Conservation (phyloP, 805 yeast species). For the Suhomyces emberorum region DNA sequence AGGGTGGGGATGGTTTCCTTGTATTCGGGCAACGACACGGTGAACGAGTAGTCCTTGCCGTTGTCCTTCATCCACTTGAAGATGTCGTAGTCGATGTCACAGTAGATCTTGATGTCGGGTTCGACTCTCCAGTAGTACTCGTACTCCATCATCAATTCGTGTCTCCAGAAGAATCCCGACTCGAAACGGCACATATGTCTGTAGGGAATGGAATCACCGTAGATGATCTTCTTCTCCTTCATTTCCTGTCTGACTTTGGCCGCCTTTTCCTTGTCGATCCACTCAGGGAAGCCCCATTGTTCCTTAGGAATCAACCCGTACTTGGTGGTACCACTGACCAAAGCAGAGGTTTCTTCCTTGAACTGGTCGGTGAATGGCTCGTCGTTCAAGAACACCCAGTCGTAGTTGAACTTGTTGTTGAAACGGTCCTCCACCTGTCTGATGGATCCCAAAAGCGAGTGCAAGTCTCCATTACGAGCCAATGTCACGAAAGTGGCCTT, state of each 20-base stretch:
- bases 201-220: constrained; percentile 73
- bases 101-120: constrained; percentile 75
- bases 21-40: constrained; percentile 79
- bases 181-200: constrained; percentile 94
- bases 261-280: constrained; percentile 77
- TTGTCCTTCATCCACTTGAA: constrained; percentile 75
- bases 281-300: constrained; percentile 84
- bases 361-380: constrained; percentile 81
- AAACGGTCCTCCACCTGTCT: constrained; percentile 86
- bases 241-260: constrained; percentile 56
- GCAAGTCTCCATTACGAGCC: constrained; percentile 73
- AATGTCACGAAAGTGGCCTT: constrained; percentile 80
- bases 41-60: constrained; percentile 81
- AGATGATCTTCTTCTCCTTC: constrained; percentile 56
- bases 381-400: constrained; percentile 95
- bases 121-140: constrained; percentile 96
- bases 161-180: constrained; percentile 85
- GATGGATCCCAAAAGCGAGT: constrained; percentile 60
- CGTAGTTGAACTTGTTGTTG: constrained; percentile 76
- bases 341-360: constrained; percentile 58
- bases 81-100: constrained; percentile 86
- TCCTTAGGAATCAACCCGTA: constrained; percentile 80
- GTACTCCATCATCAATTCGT: constrained; percentile 68
- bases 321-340: constrained; percentile 72
- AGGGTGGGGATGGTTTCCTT: constrained; percentile 81